Base-by-base conservation (phyloP, 2,329 filamentous ascomycete genomes). In the Harringtonia aguacate region DNA sequence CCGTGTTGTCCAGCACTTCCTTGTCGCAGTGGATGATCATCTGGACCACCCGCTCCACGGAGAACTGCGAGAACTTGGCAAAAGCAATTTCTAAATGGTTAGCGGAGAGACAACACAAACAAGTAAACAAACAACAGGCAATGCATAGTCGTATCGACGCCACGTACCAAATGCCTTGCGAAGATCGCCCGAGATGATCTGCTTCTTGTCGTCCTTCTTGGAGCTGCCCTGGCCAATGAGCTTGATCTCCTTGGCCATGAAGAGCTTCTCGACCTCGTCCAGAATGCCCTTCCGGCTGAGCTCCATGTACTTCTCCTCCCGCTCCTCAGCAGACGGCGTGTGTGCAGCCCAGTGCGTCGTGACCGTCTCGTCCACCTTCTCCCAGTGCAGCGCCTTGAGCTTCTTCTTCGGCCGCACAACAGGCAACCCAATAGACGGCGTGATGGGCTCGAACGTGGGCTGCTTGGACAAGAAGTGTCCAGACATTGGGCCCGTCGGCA, bases 331-430 rank as follows among this genome's bases (percentile, higher is more conserved):
- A n/a, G 86, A 94, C 6, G 86, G 84, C 27, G 85, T 78, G 61
- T 94, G 87, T 8, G 79, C 75, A 29, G 88, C 89, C 90, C 90
- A 97, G 55, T 95, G 86, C 43, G 90, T 95, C 41, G 87, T 84
- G 60, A 92, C 80, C 20, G 88, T 86, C 43, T 85, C 77, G 63
- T 98, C 92, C 44, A 98, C 87, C 70, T 97, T 97, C 66, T 98
- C 92, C 90, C 92, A 97, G 68, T 98, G 92, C 53, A 98, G 74
- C 47, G 90, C 90, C 78, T 98, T 98, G 63, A 98, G 86, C 73
- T 97, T 98, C 79, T 95, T 97, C 77, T 95, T 97, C 20, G 92
- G 88, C 54, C 90, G 74, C 42, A 88, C 86, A 48, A 88, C 84
- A 30, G 86, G 82, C 55, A 94, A 66, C 36, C 82, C 79, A 53